Conservation (phyloP, 1,284 basidiomycete species). For the Naganishia albida region DNA sequence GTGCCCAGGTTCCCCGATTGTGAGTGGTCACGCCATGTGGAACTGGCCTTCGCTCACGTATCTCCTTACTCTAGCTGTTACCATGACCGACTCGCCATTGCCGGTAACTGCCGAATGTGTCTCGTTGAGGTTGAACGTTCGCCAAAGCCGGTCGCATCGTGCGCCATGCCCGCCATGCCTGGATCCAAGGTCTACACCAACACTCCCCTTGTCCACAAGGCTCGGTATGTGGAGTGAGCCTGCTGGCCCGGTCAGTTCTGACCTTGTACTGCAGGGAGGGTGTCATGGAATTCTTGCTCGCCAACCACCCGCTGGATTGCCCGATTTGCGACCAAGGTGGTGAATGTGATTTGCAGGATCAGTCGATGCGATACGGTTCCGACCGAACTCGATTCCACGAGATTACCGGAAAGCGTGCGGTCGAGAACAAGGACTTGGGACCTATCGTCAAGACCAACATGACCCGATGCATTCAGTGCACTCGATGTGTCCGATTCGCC, state of each 20-base stretch:
- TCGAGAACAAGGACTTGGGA: slow-evolving; percentile 97
- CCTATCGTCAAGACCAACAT: slow-evolving; percentile 98
- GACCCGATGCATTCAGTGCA: slow-evolving; percentile 99
- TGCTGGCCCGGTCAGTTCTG: not conserved
- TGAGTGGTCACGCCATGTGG: slow-evolving; percentile 33
- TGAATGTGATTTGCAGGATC: slow-evolving; percentile 99
- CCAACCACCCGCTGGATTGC: slow-evolving; percentile 97
- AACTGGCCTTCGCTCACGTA: slow-evolving; percentile 10
- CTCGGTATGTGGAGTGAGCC: slow-evolving; percentile 62
- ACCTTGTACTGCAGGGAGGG: slow-evolving; percentile 67
- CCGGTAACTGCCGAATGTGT: slow-evolving; percentile 97
- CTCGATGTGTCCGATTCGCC: slow-evolving; percentile 96
- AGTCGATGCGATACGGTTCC: slow-evolving; percentile 98
- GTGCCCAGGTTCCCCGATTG: slow-evolving; percentile 47
- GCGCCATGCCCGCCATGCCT: slow-evolving; percentile 98
- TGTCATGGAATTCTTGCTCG: slow-evolving; percentile 97
- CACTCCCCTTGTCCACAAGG: slow-evolving; percentile 91
- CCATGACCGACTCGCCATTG: slow-evolving; percentile 71
- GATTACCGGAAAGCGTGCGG: slow-evolving; percentile 94
- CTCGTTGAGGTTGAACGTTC: slow-evolving; percentile 88
- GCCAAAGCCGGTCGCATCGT: slow-evolving; percentile 76
- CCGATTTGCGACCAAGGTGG: slow-evolving; percentile 98
- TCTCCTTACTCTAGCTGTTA: slow-evolving; percentile 56
- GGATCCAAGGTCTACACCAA: slow-evolving; percentile 96
- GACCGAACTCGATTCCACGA: slow-evolving; percentile 98